phyloP scores from a whole-genome alignment of 2,329 filamentous ascomycete species.

The Plenodomus lindquistii region DNA sequence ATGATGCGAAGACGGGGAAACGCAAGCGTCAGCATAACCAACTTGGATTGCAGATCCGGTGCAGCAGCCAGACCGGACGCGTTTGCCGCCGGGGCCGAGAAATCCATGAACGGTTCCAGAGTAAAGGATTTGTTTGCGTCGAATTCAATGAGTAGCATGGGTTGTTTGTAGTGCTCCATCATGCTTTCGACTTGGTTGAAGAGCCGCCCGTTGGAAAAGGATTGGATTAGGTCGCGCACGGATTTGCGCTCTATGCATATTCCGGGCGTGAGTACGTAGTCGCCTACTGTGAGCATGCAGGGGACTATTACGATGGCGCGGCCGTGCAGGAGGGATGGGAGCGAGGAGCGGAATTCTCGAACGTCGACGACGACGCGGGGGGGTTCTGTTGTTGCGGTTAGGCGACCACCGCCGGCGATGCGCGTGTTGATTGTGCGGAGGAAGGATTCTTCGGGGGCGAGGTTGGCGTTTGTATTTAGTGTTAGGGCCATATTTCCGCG shows the following conservation, averaged over 20 bases:
- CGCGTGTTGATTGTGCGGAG: slow-evolving; percentile 94
- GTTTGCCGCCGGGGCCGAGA: slow-evolving; percentile 48
- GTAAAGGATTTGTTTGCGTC: slow-evolving; percentile 97
- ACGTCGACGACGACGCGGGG: slow-evolving; percentile 94
- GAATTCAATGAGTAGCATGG: slow-evolving; percentile 96
- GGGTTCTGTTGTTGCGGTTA: slow-evolving; percentile 81
- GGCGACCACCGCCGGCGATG: slow-evolving; percentile 87
- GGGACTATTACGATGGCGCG: slow-evolving; percentile 87
- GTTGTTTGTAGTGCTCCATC: slow-evolving; percentile 86
- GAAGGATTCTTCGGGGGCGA: slow-evolving; percentile 87
- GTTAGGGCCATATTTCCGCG: slow-evolving; percentile 91
- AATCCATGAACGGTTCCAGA: slow-evolving; percentile 64
- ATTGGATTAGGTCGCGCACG: slow-evolving; percentile 85
- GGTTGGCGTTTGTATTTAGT: slow-evolving; percentile 67
- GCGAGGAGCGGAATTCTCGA: slow-evolving; percentile 89
- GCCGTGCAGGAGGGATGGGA: slow-evolving; percentile 89
- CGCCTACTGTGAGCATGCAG: slow-evolving; percentile 93
- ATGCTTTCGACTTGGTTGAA: slow-evolving; percentile 93
- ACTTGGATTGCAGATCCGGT: slow-evolving; percentile 84
- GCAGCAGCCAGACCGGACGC: slow-evolving; percentile 58
- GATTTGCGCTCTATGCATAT: slow-evolving; percentile 97
- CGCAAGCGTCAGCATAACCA: slow-evolving; percentile 88
- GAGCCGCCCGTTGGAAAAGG: slow-evolving; percentile 87
- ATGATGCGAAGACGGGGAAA: slow-evolving; percentile 90
- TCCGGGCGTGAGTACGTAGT: slow-evolving; percentile 89